Conservation (phyloP, 441 rosid genomes). For the Euphorbia schlechtendalii region DNA sequence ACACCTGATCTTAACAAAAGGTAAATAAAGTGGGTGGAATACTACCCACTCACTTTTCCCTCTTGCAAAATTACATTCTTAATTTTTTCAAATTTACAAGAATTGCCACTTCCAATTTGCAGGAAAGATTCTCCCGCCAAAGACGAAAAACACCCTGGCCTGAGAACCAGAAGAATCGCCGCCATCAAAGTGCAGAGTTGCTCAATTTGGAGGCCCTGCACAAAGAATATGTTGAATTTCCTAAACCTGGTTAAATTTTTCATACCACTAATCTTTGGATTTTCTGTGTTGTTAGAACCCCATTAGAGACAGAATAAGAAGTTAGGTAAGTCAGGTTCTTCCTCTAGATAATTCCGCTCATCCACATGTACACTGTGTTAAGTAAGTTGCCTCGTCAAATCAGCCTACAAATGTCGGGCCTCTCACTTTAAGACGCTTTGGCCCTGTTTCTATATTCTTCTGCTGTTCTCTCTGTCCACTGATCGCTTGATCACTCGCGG, state of each 20-base stretch:
- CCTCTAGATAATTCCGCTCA: constrained; percentile 18
- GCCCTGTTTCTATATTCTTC: constrained; percentile 47
- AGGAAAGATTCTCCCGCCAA: constrained; percentile 45
- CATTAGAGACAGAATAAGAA: constrained; percentile 35
- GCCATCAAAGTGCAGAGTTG: constrained; percentile 38
- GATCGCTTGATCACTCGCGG: constrained; percentile 29
- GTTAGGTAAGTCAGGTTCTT: constrained; percentile 54
- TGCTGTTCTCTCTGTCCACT: constrained; percentile 32
- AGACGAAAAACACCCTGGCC: constrained; percentile 36
- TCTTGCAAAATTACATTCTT: no score
- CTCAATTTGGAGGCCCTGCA: constrained; percentile 43
- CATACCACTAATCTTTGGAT: constrained; percentile 39
- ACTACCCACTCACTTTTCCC: no score
- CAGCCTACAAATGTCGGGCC: constrained; percentile 48
- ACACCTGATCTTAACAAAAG: constrained; percentile 17
- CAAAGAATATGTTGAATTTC: constrained; percentile 60
- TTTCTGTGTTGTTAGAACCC: constrained; percentile 47
- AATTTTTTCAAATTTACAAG: constrained; percentile 12
- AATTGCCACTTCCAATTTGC: constrained; percentile 34
- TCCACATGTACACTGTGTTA: constrained; percentile 23
- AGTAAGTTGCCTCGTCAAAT: no score
- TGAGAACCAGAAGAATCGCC: constrained; percentile 56
- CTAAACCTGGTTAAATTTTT: constrained; percentile 45
- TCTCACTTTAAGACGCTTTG: constrained; percentile 76
- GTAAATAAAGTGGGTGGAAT: no score